phyloP scores from a whole-genome alignment of 2,329 filamentous ascomycete genomes.

The Bipolaris oryzae region DNA sequence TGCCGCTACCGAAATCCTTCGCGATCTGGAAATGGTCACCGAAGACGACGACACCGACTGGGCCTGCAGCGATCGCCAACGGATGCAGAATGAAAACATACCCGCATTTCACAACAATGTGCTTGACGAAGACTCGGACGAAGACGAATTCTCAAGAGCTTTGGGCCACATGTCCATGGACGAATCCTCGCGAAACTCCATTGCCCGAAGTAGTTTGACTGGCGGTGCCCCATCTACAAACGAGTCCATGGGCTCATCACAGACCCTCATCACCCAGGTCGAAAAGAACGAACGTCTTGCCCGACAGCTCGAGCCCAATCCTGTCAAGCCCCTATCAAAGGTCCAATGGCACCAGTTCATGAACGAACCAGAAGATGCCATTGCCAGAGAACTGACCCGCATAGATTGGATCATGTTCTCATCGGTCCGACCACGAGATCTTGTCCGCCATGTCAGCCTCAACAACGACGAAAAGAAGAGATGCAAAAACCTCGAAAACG shows the following conservation, averaged over 20 bases:
- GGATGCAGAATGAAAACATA: conserved; percentile 51
- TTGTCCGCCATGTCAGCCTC: conserved; percentile 88
- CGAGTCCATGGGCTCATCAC: conserved; percentile 44
- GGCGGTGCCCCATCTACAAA: conserved; percentile 33
- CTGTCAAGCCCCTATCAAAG: conserved; percentile 76
- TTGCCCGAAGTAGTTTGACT: conserved; percentile 40
- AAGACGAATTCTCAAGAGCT: conserved; percentile 42
- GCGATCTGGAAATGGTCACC: conserved; percentile 74
- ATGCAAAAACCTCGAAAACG: conserved; percentile 78
- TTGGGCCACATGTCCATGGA: conserved; percentile 40
- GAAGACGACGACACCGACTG: conserved; percentile 93
- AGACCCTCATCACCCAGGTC: conserved; percentile 66
- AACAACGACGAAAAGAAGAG: conserved; percentile 72
- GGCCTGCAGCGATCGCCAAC: conserved; percentile 78
- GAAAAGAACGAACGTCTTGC: conserved; percentile 85
- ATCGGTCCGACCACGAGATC: conserved; percentile 88
- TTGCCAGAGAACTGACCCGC: conserved; percentile 88
- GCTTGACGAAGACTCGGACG: conserved; percentile 48
- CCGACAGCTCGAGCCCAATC: conserved; percentile 70
- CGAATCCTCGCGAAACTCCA: conserved; percentile 32
- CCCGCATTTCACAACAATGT: conserved; percentile 53
- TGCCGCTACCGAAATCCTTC: conserved; percentile 82
- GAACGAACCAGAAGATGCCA: conserved; percentile 80
- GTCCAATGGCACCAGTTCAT: conserved; percentile 89
- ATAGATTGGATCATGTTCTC: conserved; percentile 99